Conservation (phyloP, 208 protist species). For the Crithidia fasciculata region DNA sequence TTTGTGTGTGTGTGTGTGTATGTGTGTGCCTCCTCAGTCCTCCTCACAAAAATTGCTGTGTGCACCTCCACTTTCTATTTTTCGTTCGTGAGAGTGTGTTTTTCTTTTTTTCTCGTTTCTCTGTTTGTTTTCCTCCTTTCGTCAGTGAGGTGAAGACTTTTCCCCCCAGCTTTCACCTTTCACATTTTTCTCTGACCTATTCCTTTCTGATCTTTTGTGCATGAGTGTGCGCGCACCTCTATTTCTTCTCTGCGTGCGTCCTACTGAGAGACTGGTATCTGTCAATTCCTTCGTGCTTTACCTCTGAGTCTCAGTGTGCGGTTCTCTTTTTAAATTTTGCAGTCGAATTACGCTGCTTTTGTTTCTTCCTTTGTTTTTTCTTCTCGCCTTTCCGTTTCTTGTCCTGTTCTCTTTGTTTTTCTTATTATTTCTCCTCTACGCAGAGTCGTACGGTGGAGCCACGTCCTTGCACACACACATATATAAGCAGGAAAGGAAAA, state of each 20-base stretch:
- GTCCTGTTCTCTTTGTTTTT: background rate
- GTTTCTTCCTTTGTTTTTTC: background rate
- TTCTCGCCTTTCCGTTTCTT: background rate
- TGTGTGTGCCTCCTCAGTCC: background rate
- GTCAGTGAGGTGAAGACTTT: background rate
- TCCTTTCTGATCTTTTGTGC: background rate
- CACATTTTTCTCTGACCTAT: background rate
- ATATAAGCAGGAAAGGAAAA: background rate
- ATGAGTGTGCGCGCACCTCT: background rate
- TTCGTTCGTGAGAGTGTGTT: background rate
- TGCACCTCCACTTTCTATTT: background rate
- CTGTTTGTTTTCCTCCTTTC: background rate
- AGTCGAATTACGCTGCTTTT: background rate
- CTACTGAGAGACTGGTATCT: too few species aligned
- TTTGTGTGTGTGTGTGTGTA: background rate
- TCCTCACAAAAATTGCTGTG: background rate
- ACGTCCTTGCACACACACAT: background rate
- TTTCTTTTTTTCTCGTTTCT: background rate
- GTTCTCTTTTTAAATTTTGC: too few species aligned
- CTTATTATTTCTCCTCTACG: background rate
- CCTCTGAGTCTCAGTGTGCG: too few species aligned
- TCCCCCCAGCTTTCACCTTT: background rate
- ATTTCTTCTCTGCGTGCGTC: background rate
- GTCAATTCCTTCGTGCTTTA: too few species aligned
- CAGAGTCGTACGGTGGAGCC: background rate